Conservation (phyloP, 768 basidiomycete genomes). For the Phlebiopsis gigantea region DNA sequence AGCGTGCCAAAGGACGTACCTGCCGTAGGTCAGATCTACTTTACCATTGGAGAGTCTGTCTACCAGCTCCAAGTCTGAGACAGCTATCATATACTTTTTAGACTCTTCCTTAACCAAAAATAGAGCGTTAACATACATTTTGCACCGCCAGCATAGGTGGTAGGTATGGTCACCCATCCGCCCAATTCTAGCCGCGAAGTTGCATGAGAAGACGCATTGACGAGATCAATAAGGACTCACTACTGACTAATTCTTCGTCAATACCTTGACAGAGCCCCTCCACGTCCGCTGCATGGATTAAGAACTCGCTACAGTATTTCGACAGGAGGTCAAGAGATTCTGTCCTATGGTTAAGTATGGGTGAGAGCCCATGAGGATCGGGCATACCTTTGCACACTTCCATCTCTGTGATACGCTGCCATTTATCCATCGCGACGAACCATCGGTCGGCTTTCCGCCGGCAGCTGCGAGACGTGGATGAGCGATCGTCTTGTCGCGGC, state of each 20-base stretch:
- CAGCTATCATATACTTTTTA: constrained; percentile 38
- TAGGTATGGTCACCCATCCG: constrained; percentile 86
- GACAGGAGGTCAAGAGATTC: constrained; percentile 76
- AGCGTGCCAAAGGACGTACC: constrained; percentile 32
- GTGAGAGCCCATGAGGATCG: neutral
- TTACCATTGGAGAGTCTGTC: constrained; percentile 73
- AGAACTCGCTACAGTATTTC: constrained; percentile 86
- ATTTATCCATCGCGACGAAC: constrained; percentile 98
- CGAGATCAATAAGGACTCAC: constrained; percentile 35
- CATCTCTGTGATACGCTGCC: constrained; percentile 96
- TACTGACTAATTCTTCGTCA: constrained; percentile 79
- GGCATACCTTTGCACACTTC: constrained; percentile 75
- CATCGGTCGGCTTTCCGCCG: constrained; percentile 70
- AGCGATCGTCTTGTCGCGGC: neutral
- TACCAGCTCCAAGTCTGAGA: constrained; percentile 78
- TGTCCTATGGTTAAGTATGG: constrained; percentile 23
- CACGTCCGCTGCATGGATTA: constrained; percentile 98
- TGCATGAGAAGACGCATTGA: neutral
- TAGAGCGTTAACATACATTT: constrained; percentile 47
- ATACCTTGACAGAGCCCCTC: constrained; percentile 97
- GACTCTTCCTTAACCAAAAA: neutral
- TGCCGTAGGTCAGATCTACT: constrained; percentile 86
- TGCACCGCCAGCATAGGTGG: constrained; percentile 97
- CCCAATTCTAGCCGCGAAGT: constrained; percentile 58
- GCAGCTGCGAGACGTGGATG: constrained; percentile 53